Evolutionary conservation across 2,329 filamentous ascomycete species (phyloP), one percentile per base, ranked within the genome.

Genomic region (Amauroascus verrucosus): DNA sequence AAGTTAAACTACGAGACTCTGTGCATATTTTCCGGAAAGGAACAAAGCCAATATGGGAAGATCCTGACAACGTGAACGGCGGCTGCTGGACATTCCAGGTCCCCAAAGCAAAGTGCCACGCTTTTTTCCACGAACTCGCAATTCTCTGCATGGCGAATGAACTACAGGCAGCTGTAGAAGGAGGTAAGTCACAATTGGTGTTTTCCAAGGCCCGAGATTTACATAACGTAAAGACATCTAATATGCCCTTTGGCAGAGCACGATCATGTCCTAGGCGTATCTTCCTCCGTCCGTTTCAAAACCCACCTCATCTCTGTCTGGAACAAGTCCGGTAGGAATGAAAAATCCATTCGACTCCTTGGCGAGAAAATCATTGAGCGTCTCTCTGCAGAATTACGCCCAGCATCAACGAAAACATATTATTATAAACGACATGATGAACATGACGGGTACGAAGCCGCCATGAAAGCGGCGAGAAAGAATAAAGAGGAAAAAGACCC

Each of bases 61-160:
- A 97, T 67, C 81, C 86, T 38, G 83, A 93, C 63, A 96, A 96
- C 70, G 76, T 85, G 56, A 78, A 83, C 57, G 91, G 91, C 50
- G 91, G 91, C 48, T 85, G 86, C 67, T 96, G 88, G 88, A 94
- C 88, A 20, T 95, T 97, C 71, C 83, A 90, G 48, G 84, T 96
- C 43, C 83, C 84, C 58, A 95, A 95, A 75, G 77, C 76, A 57
- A 77, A 79, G 5, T 77, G 76, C 2, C 79, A 82, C 2, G 84
- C 60, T 3, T 69, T 69, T 53, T 69, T 69, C 37, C 66, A 69
- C 54, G 66, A 69, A 54, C 61, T 67, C 55, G 61, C 62, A 13
- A 66, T 69, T 50, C 54, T 68, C 26, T 63, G 61, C 47, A 63
- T 69, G 62, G 66, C 65, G 37, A 69, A 65, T 61, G 68, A 72